Conservation (phyloP, 179 eudicot species). For the Nepenthes alata region DNA sequence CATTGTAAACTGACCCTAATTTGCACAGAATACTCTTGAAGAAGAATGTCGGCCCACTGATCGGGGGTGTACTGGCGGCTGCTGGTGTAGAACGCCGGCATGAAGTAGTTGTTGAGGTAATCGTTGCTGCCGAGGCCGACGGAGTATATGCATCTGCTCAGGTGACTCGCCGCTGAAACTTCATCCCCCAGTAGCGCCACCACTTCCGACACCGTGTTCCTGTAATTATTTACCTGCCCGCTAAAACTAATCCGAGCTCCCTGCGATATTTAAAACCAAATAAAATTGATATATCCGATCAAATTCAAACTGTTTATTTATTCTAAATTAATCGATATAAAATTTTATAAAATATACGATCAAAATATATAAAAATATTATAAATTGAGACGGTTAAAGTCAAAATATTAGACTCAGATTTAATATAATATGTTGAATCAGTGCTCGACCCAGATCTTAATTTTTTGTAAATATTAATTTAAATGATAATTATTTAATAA, state of each 20-base stretch:
- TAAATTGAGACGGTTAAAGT: too few species aligned
- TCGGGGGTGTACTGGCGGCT: conserved; percentile 47
- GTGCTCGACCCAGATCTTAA: too few species aligned
- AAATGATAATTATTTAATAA: too few species aligned
- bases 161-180: conserved; percentile 49
- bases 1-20: conserved; percentile 15
- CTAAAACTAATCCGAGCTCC: conserved; percentile 56
- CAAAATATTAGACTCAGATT: too few species aligned
- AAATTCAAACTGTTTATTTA: too few species aligned
- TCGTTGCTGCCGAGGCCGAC: conserved; percentile 88
- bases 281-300: too few species aligned
- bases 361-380: too few species aligned
- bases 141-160: conserved; percentile 66
- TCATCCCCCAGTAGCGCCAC: conserved; percentile 66
- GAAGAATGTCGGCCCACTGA: conserved; percentile 59
- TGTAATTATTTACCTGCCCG: conserved; percentile 69
- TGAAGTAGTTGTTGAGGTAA: conserved; percentile 91
- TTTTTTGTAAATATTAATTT: too few species aligned
- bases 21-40: conserved; percentile 56
- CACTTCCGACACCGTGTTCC: conserved; percentile 59
- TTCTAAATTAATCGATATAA: too few species aligned
- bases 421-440: too few species aligned
- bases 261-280: conserved; percentile 17
- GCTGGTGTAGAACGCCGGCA: conserved; percentile 52
- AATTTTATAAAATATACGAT: too few species aligned